A percentile compares a stretch with the other conserved stretches of the same genome.
Evolutionary conservation across 2,329 filamentous ascomycete genomes (phyloP).

Genomic region (Phyllosticta capitalensis): DNA sequence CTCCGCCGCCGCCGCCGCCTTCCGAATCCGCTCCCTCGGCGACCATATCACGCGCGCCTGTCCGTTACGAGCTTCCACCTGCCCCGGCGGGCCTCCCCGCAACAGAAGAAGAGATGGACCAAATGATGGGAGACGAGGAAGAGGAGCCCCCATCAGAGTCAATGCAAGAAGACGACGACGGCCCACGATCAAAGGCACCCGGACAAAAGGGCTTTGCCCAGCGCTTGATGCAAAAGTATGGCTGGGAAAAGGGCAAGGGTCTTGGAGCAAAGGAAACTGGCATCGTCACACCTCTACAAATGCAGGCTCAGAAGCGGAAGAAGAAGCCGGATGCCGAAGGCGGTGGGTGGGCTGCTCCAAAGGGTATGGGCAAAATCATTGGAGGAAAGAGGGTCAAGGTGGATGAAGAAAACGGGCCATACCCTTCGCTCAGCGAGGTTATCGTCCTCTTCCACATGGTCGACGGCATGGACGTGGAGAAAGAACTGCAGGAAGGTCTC

Average conservation of each 20-base stretch:
- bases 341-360: conserved; percentile 63
- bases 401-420: conserved; percentile 21
- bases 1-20: conserved; percentile 2
- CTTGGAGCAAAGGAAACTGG: conserved; percentile 74
- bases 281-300: conserved; percentile 73
- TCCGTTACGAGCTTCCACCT: conserved; percentile 56
- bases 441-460: conserved; percentile 79
- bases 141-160: not conserved
- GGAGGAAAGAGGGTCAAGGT: conserved; percentile 55
- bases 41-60: conserved; percentile 69
- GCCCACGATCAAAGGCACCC: conserved; percentile 54
- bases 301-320: conserved; percentile 63
- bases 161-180: conserved; percentile 17
- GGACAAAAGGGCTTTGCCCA: conserved; percentile 79
- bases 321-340: conserved; percentile 70
- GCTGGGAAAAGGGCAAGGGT: conserved; percentile 81
- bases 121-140: conserved; percentile 24
- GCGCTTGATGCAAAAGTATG: conserved; percentile 85
- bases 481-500: conserved; percentile 58
- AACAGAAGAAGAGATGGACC: conserved; percentile 44
- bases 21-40: not conserved
- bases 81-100: conserved; percentile 36
- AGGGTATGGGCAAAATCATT: conserved; percentile 65
- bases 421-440: conserved; percentile 62
- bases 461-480: conserved; percentile 68